Conservation (phyloP, 148 eudicot species). For the Amaranthus palmeri region DNA sequence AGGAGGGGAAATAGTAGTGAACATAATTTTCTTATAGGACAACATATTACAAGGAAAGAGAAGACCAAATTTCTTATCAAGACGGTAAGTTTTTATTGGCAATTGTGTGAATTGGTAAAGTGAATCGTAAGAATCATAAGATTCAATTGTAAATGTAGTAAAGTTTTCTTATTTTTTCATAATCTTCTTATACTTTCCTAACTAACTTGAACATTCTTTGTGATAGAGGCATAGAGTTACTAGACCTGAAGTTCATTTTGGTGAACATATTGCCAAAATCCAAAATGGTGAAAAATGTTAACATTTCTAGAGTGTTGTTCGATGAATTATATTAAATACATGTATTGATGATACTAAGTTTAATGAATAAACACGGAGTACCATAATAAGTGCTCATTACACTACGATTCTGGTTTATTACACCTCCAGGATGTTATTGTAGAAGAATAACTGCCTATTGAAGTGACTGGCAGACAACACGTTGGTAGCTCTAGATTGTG, state of each 20-base stretch:
- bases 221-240: not conserved
- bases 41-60: constrained; percentile 52
- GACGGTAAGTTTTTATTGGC: constrained; percentile 31
- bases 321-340: too few species aligned
- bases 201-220: not conserved
- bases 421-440: too few species aligned
- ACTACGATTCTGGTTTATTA: too few species aligned
- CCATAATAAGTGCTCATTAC: too few species aligned
- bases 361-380: too few species aligned
- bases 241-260: not conserved
- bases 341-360: too few species aligned
- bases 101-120: not conserved
- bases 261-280: not conserved
- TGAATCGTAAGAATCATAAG: not conserved
- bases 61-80: constrained; percentile 54
- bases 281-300: not conserved
- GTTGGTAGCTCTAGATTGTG: too few species aligned
- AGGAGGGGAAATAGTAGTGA: constrained; percentile 18
- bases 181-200: not conserved
- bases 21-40: constrained; percentile 38
- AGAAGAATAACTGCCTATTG: too few species aligned
- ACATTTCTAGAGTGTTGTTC: not conserved
- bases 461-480: too few species aligned
- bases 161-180: too few species aligned
- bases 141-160: too few species aligned